Conservation (phyloP, 140 eudicot genomes). For the Flaveria floridana region DNA sequence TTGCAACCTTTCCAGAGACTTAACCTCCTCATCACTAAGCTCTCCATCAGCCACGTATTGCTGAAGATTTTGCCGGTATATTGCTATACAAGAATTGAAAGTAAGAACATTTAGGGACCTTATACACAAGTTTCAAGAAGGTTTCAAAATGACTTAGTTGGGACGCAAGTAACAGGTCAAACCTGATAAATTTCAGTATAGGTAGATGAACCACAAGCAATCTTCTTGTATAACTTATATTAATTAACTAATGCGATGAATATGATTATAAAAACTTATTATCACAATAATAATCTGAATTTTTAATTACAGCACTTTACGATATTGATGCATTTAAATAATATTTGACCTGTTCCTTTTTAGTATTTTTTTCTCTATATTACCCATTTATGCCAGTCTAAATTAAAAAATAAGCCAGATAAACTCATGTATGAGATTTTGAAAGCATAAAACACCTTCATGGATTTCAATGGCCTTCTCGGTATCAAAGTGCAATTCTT, state of each 20-base stretch:
- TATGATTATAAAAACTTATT: background rate
- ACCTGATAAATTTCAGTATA: background rate
- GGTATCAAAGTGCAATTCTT: slow-evolving; percentile 77
- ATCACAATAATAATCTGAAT: background rate
- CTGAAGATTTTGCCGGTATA: slow-evolving; percentile 87
- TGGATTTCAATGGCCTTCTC: slow-evolving; percentile 84
- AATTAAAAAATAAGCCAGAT: background rate
- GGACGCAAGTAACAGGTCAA: background rate
- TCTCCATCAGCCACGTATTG: slow-evolving; percentile 71
- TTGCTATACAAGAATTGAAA: slow-evolving; percentile 42
- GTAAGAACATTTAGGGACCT: background rate
- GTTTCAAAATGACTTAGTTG: background rate
- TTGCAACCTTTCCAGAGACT: slow-evolving; percentile 67
- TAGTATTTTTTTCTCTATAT: background rate
- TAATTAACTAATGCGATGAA: background rate
- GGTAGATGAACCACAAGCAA: slow-evolving; percentile 5
- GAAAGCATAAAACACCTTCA: slow-evolving; percentile 54
- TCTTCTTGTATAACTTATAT: background rate
- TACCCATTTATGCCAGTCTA: background rate
- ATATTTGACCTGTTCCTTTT: slow-evolving; percentile 1
- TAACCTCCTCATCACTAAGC: slow-evolving; percentile 72
- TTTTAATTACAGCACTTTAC: too few species aligned
- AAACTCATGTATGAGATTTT: background rate
- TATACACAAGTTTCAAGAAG: background rate
- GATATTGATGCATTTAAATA: background rate